Evolutionary conservation across 352 stramenopile species (phyloP), one percentile per base, ranked within the genome.

Genomic region (Globisporangium cylindrosporum): DNA sequence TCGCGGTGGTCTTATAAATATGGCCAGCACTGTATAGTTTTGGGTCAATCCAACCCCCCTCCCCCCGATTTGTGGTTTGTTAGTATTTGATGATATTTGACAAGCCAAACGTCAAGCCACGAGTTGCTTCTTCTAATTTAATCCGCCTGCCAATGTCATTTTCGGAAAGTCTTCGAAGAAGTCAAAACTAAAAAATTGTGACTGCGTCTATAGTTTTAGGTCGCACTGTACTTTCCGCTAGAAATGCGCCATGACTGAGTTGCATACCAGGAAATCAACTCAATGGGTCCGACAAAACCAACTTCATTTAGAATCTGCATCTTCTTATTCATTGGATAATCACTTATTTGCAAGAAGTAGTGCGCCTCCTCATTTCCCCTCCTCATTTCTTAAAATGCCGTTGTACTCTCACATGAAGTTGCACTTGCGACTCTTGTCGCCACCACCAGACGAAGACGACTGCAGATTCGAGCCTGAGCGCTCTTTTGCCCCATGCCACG

Each of bases 351-450:
- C 38, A 46, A 46, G 38, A 18, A 18, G 38, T 4, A 18, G 38
- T 7, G 12, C 12, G 12, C 38, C 15, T 46, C 38, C 12, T 46
- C 10, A 43, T 41, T 41, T 18, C 36, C 36, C 36, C 36, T 36
- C 32, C 32, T 36, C 38, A 46, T 12, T 46, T 46, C 38, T 20
- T 46, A 46, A 46, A 46, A 46, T 18, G 38, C 4, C 18, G 38
- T 18, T 46, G 12, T 46, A 0, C 24, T 32, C 29, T 71, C 59
- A 71, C 66, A 67, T 71, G 59, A 66, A 58, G 38, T 53, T 60
- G 53, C 66, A 71, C 12, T 64, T 64, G 5, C 59, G 18, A 36
- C 34, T 41, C 57, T 48, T 61, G 29, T 29, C 29, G 1, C 51
- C 53, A 25, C 53, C 15, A 59, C 15, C 7, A 22, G 27, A 25